These are phyloP conservation scores for Apiotrichum laibachii DNA, from an alignment of 1,284 basidiomycete genomes.

Conservation along the genomic window DNA sequence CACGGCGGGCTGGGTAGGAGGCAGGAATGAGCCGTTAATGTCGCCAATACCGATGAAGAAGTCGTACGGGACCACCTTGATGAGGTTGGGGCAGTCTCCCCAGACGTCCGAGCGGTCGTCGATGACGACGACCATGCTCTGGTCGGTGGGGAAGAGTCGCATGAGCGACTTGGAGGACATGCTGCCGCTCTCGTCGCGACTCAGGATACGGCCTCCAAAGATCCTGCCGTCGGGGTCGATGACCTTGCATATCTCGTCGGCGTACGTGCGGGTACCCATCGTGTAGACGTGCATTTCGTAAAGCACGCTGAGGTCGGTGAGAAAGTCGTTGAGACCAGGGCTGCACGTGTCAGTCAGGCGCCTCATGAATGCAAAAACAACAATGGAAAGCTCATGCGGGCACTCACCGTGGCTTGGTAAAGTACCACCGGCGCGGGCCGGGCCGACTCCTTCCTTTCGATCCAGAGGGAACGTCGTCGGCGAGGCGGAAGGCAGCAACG, in stretches of 20 bases:
- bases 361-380: neutral
- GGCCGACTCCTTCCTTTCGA: constrained; percentile 48
- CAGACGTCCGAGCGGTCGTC: constrained; percentile 98
- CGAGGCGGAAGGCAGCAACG: constrained; percentile 76
- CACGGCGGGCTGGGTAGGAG: constrained; percentile 22
- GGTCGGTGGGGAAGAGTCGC: constrained; percentile 90
- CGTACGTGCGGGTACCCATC: constrained; percentile 97
- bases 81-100: constrained; percentile 84
- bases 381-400: neutral
- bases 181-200: constrained; percentile 91
- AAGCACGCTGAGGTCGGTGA: constrained; percentile 66
- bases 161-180: constrained; percentile 73
- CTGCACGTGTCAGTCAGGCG: constrained; percentile 53
- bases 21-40: constrained; percentile 88
- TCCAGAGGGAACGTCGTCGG: constrained; percentile 67
- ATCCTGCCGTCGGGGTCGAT: constrained; percentile 84
- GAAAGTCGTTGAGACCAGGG: constrained; percentile 79
- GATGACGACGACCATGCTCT: constrained; percentile 98
- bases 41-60: constrained; percentile 99
- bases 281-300: constrained; percentile 99
- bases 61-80: constrained; percentile 96
- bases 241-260: constrained; percentile 87
- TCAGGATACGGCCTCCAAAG: constrained; percentile 84
- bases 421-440: constrained; percentile 68
- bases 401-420: constrained; percentile 86